These are phyloP conservation scores for Euphrasia confusa DNA, from an alignment of 257 asterid genomes.

Conservation along the genomic window DNA sequence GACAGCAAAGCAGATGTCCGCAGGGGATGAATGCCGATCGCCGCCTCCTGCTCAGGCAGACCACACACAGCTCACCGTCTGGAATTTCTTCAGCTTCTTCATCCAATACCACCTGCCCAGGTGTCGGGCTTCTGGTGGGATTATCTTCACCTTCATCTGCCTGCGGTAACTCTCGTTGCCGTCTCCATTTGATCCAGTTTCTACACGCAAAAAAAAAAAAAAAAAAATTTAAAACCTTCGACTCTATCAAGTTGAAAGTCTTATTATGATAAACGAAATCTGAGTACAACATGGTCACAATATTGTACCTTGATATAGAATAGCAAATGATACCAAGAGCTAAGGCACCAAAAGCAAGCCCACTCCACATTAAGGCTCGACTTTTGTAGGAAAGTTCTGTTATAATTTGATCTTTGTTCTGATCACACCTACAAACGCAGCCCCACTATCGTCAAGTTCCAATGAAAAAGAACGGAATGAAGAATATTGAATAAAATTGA, in stretches of 20 bases:
- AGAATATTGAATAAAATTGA: constrained; percentile 7
- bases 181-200: constrained; percentile 72
- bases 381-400: constrained; percentile 61
- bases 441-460: constrained; percentile 21
- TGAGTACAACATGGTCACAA: constrained; percentile 5
- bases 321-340: constrained; percentile 75
- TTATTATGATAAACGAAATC: neutral
- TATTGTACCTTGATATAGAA: constrained; percentile 68
- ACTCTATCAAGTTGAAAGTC: no score
- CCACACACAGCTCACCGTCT: constrained; percentile 80
- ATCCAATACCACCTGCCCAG: constrained; percentile 37
- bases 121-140: constrained; percentile 27
- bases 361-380: constrained; percentile 64
- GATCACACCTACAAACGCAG: constrained; percentile 52
- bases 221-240: no score
- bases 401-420: constrained; percentile 69
- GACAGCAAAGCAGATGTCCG: constrained; percentile 91
- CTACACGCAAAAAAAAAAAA: constrained; percentile 29
- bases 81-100: constrained; percentile 65
- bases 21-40: constrained; percentile 86
- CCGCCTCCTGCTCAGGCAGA: constrained; percentile 79
- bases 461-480: constrained; percentile 12
- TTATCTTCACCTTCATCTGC: constrained; percentile 23
- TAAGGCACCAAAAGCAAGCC: constrained; percentile 61
- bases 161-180: constrained; percentile 32